These are phyloP conservation scores for Graphium sp. DNA, from an alignment of 2,329 filamentous ascomycete genomes.

Conservation along the genomic window DNA sequence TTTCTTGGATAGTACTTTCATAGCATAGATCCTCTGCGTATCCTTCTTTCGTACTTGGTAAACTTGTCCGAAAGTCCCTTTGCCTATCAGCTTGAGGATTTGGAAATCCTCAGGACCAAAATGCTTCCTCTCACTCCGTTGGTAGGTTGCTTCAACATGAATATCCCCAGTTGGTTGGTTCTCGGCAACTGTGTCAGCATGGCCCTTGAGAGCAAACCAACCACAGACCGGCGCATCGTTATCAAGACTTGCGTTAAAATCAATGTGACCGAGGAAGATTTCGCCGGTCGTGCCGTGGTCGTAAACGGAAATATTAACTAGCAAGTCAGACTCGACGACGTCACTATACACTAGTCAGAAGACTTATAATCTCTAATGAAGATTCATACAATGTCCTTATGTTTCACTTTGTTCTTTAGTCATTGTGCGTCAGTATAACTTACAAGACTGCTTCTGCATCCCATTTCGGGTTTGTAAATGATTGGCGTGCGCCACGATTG, in stretches of 20 bases:
- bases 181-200: constrained; percentile 53
- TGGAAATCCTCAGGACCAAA: constrained; percentile 93
- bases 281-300: constrained; percentile 67
- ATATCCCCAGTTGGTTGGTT: constrained; percentile 75
- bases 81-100: constrained; percentile 89
- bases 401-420: too few relatives aligned
- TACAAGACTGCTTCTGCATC: constrained; percentile 92
- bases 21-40: constrained; percentile 88
- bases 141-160: constrained; percentile 71
- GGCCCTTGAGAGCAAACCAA: constrained; percentile 71
- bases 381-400: too few relatives aligned
- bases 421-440: constrained; percentile 22
- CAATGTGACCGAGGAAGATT: constrained; percentile 70
- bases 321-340: constrained; percentile 78
- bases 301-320: constrained; percentile 88
- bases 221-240: constrained; percentile 58
- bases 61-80: constrained; percentile 95
- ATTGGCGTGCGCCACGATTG: constrained; percentile 37
- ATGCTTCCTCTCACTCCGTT: constrained; percentile 74
- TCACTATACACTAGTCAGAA: constrained; percentile 39
- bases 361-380: neutral
- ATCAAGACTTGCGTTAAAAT: constrained; percentile 52
- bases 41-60: constrained; percentile 98
- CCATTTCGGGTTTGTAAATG: constrained; percentile 79
- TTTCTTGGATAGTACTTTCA: constrained; percentile 99